phyloP scores from a whole-genome alignment of 345 rosid genomes.

The Eucalyptus coolabah region DNA sequence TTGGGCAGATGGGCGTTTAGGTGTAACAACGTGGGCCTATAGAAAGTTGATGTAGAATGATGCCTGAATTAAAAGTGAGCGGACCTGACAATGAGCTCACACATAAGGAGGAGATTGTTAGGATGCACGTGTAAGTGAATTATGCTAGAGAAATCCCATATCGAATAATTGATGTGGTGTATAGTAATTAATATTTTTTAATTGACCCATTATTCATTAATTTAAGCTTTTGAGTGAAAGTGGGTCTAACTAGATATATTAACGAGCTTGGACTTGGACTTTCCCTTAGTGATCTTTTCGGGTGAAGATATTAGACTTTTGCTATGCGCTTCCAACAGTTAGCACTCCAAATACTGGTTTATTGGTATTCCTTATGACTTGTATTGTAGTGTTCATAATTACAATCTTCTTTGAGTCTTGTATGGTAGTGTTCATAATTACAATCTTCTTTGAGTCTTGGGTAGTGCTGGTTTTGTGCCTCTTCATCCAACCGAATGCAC shows the following conservation, averaged over 20 bases:
- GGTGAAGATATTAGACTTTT: background rate
- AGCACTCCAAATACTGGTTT: background rate
- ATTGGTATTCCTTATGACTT: background rate
- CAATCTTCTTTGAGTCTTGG: background rate
- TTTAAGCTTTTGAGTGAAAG: background rate
- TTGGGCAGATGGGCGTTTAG: background rate
- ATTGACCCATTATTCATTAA: background rate
- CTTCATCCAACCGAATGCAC: background rate
- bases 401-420: background rate
- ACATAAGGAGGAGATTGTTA: background rate
- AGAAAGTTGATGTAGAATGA: background rate
- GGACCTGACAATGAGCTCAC: background rate
- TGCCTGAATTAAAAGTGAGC: no score
- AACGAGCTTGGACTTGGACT: rapidly evolving
- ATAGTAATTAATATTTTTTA: no score
- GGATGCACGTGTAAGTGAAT: background rate
- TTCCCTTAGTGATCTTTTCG: no score
- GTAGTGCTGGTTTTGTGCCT: background rate
- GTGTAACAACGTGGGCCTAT: background rate
- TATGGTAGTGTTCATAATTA: no score
- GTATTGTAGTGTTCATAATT: background rate
- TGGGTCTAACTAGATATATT: background rate
- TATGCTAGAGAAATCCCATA: background rate
- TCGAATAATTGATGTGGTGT: background rate
- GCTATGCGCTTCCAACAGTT: background rate